phyloP scores from a whole-genome alignment of 2,329 filamentous ascomycete species.

The Xylariaceae sp. region DNA sequence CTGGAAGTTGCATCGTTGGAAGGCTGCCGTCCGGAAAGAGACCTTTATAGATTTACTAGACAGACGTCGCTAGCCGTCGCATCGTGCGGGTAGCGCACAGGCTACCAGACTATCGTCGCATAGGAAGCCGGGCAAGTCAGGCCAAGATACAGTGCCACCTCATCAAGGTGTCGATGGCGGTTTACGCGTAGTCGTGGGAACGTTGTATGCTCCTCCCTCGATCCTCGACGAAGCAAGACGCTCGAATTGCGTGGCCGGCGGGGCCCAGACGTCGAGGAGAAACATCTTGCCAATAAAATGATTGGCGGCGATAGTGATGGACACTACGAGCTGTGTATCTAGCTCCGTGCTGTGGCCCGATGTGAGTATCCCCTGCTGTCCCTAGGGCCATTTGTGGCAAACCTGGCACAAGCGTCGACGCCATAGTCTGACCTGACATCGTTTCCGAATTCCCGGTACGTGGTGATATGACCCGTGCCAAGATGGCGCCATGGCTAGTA shows the following conservation, averaged over 20 bases:
- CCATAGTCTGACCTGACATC: neutral
- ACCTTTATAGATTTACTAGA: neutral
- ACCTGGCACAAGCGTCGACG: neutral
- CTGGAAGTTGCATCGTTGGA: neutral
- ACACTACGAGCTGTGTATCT: neutral
- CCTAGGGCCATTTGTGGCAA: neutral
- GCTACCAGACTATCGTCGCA: neutral
- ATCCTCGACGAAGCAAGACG: neutral
- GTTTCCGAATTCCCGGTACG: slow-evolving; percentile 11
- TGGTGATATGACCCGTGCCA: slow-evolving; percentile 1
- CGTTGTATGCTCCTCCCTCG: neutral
- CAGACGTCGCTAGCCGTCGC: neutral
- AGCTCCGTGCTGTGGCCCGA: slow-evolving; percentile 1
- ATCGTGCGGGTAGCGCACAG: neutral
- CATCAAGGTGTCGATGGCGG: neutral
- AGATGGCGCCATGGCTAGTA: neutral
- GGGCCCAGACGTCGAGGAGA: neutral
- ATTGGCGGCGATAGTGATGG: neutral
- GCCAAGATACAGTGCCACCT: neutral
- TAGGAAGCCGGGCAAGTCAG: neutral
- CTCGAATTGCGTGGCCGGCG: neutral
- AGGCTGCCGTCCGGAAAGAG: neutral
- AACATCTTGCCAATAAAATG: neutral
- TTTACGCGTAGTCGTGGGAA: neutral
- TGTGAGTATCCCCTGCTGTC: slow-evolving; percentile 2